phyloP scores from a whole-genome alignment of 2,329 filamentous ascomycete species.

The Hyphodiscus sp. region DNA sequence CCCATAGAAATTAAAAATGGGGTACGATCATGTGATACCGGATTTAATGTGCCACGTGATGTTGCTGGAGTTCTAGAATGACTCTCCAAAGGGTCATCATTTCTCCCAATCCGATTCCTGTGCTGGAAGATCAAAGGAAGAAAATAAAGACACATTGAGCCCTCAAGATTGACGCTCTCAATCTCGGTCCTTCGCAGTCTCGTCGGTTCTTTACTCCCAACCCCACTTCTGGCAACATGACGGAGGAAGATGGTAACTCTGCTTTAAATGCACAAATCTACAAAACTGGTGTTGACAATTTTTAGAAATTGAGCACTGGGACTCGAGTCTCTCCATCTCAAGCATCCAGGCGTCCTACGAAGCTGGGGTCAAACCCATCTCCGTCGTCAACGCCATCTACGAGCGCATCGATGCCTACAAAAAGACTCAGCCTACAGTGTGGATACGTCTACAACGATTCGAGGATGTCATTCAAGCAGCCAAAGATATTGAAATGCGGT shows the following conservation, averaged over 20 bases:
- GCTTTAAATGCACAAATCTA: neutral
- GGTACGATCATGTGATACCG: too few species aligned
- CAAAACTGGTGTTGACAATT: neutral
- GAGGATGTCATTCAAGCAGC: constrained; percentile 37
- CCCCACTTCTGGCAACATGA: neutral
- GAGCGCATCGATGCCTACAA: constrained; percentile 35
- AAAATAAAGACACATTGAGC: too few species aligned
- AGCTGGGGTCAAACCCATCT: constrained; percentile 22
- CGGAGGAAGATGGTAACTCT: neutral
- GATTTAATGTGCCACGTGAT: too few species aligned
- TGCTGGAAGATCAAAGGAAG: too few species aligned
- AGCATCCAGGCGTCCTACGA: constrained; percentile 23
- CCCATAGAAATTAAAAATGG: too few species aligned
- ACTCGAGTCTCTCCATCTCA: constrained; percentile 24
- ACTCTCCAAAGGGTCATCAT: too few species aligned
- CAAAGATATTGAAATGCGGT: constrained; percentile 35
- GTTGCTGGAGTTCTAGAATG: too few species aligned
- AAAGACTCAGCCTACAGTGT: constrained; percentile 40
- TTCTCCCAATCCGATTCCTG: too few species aligned
- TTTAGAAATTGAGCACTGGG: constrained; percentile 18
- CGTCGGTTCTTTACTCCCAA: too few species aligned
- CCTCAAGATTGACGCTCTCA: too few species aligned
- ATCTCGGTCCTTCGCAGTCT: too few species aligned
- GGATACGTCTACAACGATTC: constrained; percentile 41
- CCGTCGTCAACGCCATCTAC: constrained; percentile 24